These are phyloP conservation scores for Microthlaspi erraticum DNA, from an alignment of 345 rosid species.

Conservation along the genomic window DNA sequence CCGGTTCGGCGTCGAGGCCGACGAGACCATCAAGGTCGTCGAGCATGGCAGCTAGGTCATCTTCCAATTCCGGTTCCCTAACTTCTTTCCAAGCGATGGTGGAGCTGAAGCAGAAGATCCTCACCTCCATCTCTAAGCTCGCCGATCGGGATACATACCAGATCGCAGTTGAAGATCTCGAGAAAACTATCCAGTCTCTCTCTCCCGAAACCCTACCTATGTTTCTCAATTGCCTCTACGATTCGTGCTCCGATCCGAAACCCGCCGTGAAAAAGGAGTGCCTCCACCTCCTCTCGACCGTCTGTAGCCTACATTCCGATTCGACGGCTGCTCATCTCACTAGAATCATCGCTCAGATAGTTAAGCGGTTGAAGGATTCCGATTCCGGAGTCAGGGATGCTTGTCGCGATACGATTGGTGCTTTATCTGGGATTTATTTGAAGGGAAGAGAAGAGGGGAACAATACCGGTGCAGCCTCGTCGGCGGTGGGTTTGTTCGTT, in stretches of 20 bases:
- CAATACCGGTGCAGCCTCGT: conserved; percentile 43
- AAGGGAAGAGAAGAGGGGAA: conserved; percentile 55
- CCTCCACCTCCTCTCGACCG: conserved; percentile 65
- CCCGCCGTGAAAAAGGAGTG: conserved; percentile 92
- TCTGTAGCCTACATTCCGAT: conserved; percentile 67
- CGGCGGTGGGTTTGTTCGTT: conserved; percentile 73
- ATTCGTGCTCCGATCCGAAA: conserved; percentile 82
- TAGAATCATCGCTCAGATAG: conserved; percentile 70
- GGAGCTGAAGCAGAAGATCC: conserved; percentile 84
- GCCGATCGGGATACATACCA: conserved; percentile 96
- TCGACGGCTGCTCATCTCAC: conserved; percentile 71
- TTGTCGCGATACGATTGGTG: conserved; percentile 87
- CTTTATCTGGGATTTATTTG: conserved; percentile 66
- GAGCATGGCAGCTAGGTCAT: conserved; percentile 44
- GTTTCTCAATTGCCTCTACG: conserved; percentile 88
- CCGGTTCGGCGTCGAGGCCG: conserved; percentile 52
- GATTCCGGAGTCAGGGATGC: conserved; percentile 97
- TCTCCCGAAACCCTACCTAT: conserved; percentile 80
- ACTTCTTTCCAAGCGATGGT: conserved; percentile 93
- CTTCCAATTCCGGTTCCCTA: conserved; percentile 60
- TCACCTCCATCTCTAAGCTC: conserved; percentile 87
- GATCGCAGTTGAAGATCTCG: conserved; percentile 93
- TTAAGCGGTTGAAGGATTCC: conserved; percentile 77
- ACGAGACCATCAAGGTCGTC: conserved; percentile 49
- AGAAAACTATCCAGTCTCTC: conserved; percentile 66